Conservation (phyloP, 1,284 basidiomycete species). For the Tilletia indica region DNA sequence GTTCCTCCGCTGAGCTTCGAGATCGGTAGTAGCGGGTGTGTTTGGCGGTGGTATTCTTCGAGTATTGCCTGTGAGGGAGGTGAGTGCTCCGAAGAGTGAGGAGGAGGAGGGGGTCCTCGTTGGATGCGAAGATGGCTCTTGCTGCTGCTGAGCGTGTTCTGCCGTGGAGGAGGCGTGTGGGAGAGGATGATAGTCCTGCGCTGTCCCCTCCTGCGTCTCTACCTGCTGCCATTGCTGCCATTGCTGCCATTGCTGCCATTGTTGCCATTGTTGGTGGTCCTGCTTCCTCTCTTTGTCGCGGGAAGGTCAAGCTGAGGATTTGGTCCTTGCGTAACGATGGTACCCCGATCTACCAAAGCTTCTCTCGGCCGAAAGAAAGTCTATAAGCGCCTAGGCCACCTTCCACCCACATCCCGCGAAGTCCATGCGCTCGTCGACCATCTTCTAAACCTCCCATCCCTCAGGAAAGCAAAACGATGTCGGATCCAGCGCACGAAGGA, state of each 20-base stretch:
- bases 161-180: not conserved
- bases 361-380: no score
- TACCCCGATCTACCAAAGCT: no score
- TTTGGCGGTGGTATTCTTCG: no score
- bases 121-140: not conserved
- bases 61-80: not conserved
- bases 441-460: no score
- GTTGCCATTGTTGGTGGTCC: no score
- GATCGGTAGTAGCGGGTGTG: not conserved
- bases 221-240: not conserved
- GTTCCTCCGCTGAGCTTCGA: not conserved
- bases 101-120: not conserved
- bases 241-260: not conserved
- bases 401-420: no score
- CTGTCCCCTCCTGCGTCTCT: not conserved
- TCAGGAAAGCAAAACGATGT: not conserved
- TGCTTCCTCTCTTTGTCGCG: not conserved
- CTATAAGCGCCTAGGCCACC: no score
- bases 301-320: not conserved
- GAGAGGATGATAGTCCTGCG: not conserved
- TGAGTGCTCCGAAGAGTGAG: not conserved
- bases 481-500: not conserved
- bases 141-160: conserved; percentile 12
- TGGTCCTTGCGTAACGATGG: conserved; percentile 9
- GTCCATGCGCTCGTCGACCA: not conserved